These are phyloP conservation scores for Mucor indicus DNA, from an alignment of 371 early-diverging fungal species.

Conservation along the genomic window DNA sequence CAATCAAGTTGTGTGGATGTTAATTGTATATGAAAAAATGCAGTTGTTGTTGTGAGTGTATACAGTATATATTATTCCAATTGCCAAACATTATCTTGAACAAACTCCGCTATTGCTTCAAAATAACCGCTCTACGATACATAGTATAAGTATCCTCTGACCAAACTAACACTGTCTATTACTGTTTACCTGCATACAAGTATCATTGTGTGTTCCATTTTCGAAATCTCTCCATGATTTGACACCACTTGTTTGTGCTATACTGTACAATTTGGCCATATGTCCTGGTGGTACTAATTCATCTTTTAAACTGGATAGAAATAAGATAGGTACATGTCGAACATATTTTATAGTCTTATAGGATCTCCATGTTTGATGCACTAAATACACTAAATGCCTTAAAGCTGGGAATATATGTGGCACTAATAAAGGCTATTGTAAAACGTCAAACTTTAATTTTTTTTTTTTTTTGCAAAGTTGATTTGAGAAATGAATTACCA, in stretches of 20 bases:
- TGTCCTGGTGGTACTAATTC: slow-evolving; percentile 87
- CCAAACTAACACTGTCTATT: too few species aligned
- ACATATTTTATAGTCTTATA: slow-evolving; percentile 68
- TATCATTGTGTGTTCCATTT: slow-evolving; percentile 92
- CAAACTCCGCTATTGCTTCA: slow-evolving; percentile 61
- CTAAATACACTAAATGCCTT: slow-evolving; percentile 69
- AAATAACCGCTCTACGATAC: slow-evolving; percentile 74
- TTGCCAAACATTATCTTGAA: slow-evolving; percentile 32
- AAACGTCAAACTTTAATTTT: neutral
- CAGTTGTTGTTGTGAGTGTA: too few species aligned
- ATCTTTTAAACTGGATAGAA: slow-evolving; percentile 80
- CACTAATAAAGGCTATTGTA: slow-evolving; percentile 73
- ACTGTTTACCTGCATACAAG: slow-evolving; percentile 65
- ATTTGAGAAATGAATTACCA: slow-evolving; percentile 52
- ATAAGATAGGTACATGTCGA: slow-evolving; percentile 71
- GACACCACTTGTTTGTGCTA: slow-evolving; percentile 48
- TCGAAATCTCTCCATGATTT: slow-evolving; percentile 67
- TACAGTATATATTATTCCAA: too few species aligned
- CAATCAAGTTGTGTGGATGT: too few species aligned
- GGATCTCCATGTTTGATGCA: slow-evolving; percentile 88
- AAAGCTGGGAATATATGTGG: slow-evolving; percentile 82
- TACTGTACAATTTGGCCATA: slow-evolving; percentile 73
- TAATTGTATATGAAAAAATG: too few species aligned
- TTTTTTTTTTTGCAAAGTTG: neutral
- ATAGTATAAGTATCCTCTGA: too few species aligned